phyloP scores from a whole-genome alignment of 768 basidiomycete species.

The Piloderma croceum region DNA sequence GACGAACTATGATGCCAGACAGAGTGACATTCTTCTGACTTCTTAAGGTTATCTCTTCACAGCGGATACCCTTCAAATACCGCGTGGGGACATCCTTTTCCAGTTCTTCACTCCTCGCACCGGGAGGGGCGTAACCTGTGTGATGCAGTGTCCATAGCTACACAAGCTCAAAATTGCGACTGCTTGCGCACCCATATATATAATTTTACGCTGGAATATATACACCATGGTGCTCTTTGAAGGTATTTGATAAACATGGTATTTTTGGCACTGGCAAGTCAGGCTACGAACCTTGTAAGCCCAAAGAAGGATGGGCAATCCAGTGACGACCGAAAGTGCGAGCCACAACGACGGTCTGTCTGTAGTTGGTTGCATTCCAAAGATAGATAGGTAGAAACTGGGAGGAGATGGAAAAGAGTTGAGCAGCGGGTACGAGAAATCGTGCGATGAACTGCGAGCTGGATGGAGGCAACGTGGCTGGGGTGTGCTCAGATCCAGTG shows the following conservation, averaged over 20 bases:
- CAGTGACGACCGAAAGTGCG: constrained; percentile 26
- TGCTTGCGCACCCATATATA: constrained; percentile 38
- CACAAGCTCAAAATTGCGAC: background rate
- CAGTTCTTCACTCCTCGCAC: constrained; percentile 33
- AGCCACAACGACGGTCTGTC: constrained; percentile 26
- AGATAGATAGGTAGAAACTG: too few species aligned
- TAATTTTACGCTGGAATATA: constrained; percentile 43
- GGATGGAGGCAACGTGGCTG: too few species aligned
- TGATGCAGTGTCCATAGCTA: too few species aligned
- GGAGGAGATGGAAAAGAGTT: too few species aligned
- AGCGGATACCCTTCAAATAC: constrained; percentile 16
- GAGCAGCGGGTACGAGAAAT: too few species aligned
- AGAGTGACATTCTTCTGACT: constrained; percentile 16
- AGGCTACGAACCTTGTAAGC: constrained; percentile 31
- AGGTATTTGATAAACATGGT: background rate
- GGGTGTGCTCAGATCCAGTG: too few species aligned
- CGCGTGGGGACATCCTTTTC: constrained; percentile 12
- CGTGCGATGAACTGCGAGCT: too few species aligned
- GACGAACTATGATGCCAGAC: constrained; percentile 21
- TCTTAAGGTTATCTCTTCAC: constrained; percentile 24
- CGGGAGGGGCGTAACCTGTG: constrained; percentile 37
- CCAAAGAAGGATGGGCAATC: constrained; percentile 37
- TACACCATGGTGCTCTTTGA: constrained; percentile 41
- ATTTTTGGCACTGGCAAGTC: background rate
- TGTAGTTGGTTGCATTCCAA: too few species aligned